These are phyloP conservation scores for Trichoderma sp. DNA, from an alignment of 2,329 filamentous ascomycete species.

Conservation along the genomic window DNA sequence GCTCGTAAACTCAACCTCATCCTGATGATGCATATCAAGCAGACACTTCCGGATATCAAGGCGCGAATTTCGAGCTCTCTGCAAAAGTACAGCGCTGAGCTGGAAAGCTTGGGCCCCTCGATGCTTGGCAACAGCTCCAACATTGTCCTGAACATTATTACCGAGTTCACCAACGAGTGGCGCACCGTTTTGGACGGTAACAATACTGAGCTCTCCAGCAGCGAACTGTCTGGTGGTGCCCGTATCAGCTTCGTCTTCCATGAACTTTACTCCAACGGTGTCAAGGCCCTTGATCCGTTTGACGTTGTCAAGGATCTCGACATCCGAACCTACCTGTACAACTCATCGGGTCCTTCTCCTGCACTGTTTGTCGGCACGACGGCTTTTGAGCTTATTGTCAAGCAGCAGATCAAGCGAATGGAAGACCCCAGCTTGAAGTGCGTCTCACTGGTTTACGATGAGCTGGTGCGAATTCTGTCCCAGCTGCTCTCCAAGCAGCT, in stretches of 20 bases:
- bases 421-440: conserved; percentile 98
- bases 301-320: conserved; percentile 97
- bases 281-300: conserved; percentile 97
- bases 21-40: conserved; percentile 99
- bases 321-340: conserved; percentile 95
- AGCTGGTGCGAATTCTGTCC: conserved; percentile 90
- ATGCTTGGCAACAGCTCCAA: conserved; percentile 96
- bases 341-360: conserved; percentile 97
- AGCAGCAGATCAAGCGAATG: conserved; percentile 95
- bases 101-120: conserved; percentile 83
- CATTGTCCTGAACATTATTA: conserved; percentile 97
- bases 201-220: conserved; percentile 92
- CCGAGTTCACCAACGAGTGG: conserved; percentile 98
- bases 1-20: conserved; percentile 97
- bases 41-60: conserved; percentile 98
- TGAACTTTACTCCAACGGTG: conserved; percentile 94
- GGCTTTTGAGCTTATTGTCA: conserved; percentile 98
- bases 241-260: conserved; percentile 99
- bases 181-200: conserved; percentile 94
- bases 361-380: conserved; percentile 96
- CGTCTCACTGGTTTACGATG: conserved; percentile 95
- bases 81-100: conserved; percentile 85
- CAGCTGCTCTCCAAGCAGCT: conserved; percentile 87
- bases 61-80: conserved; percentile 91
- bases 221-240: conserved; percentile 92